These are phyloP conservation scores for Yamadazyma taylorii DNA, from an alignment of 1,139 yeast species.

Conservation along the genomic window DNA sequence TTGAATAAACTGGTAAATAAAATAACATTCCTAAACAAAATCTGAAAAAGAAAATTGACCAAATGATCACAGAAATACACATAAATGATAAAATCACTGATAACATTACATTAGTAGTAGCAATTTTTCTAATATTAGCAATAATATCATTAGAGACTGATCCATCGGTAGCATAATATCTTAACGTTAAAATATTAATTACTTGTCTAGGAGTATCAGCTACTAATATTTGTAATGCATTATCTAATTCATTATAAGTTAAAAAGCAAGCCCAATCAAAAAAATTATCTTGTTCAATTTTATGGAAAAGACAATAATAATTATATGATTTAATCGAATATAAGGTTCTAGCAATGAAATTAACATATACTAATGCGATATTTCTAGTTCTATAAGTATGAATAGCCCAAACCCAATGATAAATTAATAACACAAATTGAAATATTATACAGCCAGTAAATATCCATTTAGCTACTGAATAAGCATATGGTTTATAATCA, in stretches of 20 bases:
- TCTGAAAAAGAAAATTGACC: constrained; percentile 67
- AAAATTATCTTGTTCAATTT: constrained; percentile 63
- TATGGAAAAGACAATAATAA: constrained; percentile 70
- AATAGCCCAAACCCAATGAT: constrained; percentile 62
- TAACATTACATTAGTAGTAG: constrained; percentile 58
- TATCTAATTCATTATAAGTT: constrained; percentile 65
- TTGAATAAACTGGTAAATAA: constrained; percentile 55
- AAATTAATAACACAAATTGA: constrained; percentile 57
- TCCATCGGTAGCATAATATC: constrained; percentile 52
- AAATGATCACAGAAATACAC: constrained; percentile 73
- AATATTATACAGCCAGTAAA: constrained; percentile 85
- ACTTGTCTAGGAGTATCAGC: constrained; percentile 93
- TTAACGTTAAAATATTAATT: constrained; percentile 71
- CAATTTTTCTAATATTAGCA: constrained; percentile 56
- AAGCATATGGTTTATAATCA: constrained; percentile 55
- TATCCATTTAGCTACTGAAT: constrained; percentile 70
- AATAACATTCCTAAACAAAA: constrained; percentile 58
- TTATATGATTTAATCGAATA: constrained; percentile 60
- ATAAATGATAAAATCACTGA: constrained; percentile 73
- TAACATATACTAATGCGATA: constrained; percentile 72
- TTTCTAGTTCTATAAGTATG: constrained; percentile 58
- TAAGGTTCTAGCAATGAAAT: constrained; percentile 57
- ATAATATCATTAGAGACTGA: constrained; percentile 46
- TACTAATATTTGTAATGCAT: constrained; percentile 61
- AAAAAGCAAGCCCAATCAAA: constrained; percentile 70